phyloP scores from a whole-genome alignment of 2,329 filamentous ascomycete genomes.

The Fusarium concolor region DNA sequence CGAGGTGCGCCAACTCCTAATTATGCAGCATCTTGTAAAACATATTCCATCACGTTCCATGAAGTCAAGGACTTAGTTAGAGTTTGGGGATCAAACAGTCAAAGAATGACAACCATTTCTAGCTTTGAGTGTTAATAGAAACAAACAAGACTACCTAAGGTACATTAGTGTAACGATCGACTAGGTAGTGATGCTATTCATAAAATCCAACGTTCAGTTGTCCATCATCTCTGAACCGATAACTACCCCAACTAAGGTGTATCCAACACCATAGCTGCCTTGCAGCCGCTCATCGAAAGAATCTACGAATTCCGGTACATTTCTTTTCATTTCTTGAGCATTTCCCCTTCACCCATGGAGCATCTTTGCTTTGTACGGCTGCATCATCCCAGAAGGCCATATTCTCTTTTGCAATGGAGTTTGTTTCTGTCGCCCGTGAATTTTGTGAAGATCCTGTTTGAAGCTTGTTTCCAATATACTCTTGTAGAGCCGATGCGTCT shows the following conservation, averaged over 20 bases:
- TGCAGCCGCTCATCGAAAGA: constrained; percentile 55
- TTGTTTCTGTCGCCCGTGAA: constrained; percentile 9
- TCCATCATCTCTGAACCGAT: neutral
- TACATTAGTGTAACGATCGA: neutral
- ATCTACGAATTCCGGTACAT: constrained; percentile 56
- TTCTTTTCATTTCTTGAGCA: constrained; percentile 7
- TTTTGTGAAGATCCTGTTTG: constrained; percentile 8
- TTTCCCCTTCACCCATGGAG: constrained; percentile 52
- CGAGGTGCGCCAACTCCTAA: neutral
- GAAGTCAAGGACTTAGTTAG: neutral
- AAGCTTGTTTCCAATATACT: constrained; percentile 21
- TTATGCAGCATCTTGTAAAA: too few relatives aligned
- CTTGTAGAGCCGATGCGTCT: neutral
- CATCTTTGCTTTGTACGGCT: constrained; percentile 44
- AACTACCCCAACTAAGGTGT: constrained; percentile 1
- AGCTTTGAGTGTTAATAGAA: neutral
- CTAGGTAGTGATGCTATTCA: neutral
- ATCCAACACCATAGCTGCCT: constrained; percentile 1
- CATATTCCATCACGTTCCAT: neutral
- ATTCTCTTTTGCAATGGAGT: constrained; percentile 26
- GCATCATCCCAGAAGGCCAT: neutral
- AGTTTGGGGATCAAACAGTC: neutral
- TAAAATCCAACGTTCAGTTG: neutral
- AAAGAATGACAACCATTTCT: neutral
- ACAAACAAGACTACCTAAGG: neutral